These are phyloP conservation scores for Trichothecium sympodiale DNA, from an alignment of 2,329 filamentous ascomycete species.

Conservation along the genomic window DNA sequence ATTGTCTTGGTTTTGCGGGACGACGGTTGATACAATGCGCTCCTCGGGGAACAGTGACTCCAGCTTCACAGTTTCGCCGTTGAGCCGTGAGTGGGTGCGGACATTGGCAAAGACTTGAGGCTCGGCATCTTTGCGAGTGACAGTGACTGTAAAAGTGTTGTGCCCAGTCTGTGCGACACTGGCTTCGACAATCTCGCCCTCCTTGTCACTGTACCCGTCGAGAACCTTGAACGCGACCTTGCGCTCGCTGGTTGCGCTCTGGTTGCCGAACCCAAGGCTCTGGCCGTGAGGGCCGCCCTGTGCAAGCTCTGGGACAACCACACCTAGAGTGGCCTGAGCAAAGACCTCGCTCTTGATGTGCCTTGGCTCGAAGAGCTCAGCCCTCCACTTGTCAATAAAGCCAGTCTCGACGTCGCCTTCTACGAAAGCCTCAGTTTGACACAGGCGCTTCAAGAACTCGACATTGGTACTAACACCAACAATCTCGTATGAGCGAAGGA, in stretches of 20 bases:
- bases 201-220: constrained; percentile 53
- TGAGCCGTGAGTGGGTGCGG: constrained; percentile 20
- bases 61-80: constrained; percentile 18
- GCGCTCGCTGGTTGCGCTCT: constrained; percentile 28
- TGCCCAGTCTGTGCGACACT: constrained; percentile 35
- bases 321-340: constrained; percentile 74
- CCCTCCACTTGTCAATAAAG: constrained; percentile 82
- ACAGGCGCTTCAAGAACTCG: constrained; percentile 87
- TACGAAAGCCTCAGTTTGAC: constrained; percentile 70
- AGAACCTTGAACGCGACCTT: constrained; percentile 40
- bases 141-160: constrained; percentile 33
- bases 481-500: constrained; percentile 81
- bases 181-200: constrained; percentile 49
- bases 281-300: constrained; percentile 33
- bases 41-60: constrained; percentile 66
- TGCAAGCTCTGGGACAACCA: constrained; percentile 41
- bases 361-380: constrained; percentile 62
- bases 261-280: constrained; percentile 43
- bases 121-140: constrained; percentile 30
- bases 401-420: constrained; percentile 87
- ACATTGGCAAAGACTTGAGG: constrained; percentile 33
- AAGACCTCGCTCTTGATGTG: constrained; percentile 61
- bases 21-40: constrained; percentile 67
- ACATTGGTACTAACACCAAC: constrained; percentile 92
- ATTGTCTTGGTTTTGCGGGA: constrained; percentile 43